These are phyloP conservation scores for Sarocladium strictum DNA, from an alignment of 2,329 filamentous ascomycete species.

Conservation along the genomic window DNA sequence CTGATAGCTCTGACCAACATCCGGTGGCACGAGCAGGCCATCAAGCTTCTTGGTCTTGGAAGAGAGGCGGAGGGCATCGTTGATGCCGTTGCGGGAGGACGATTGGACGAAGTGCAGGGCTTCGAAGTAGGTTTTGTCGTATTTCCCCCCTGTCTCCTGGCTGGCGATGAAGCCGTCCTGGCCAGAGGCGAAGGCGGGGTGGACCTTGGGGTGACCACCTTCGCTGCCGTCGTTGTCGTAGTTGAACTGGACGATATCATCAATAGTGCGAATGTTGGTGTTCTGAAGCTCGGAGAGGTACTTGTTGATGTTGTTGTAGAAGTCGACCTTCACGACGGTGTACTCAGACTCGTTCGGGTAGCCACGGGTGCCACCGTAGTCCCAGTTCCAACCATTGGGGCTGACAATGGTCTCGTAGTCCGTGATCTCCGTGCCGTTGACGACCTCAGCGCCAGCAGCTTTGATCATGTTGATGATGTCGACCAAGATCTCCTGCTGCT, in stretches of 20 bases:
- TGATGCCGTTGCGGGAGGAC: conserved; percentile 60
- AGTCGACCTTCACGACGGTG: conserved; percentile 65
- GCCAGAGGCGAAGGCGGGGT: conserved; percentile 60
- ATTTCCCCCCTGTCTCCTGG: conserved; percentile 51
- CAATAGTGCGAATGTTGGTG: conserved; percentile 51
- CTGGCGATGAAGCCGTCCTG: conserved; percentile 67
- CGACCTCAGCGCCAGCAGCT: conserved; percentile 56
- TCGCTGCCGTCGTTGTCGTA: conserved; percentile 58
- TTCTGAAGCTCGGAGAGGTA: conserved; percentile 60
- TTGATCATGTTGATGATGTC: conserved; percentile 44
- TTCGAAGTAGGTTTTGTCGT: conserved; percentile 60
- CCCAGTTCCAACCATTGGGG: conserved; percentile 69
- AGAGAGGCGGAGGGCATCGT: conserved; percentile 50
- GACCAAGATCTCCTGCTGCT: conserved; percentile 49
- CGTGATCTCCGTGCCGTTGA: conserved; percentile 65
- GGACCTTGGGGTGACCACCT: conserved; percentile 51
- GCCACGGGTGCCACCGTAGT: conserved; percentile 56
- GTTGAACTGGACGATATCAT: conserved; percentile 63
- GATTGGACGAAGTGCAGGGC: conserved; percentile 57
- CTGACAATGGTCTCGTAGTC: conserved; percentile 56
- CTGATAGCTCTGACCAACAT: conserved; percentile 62
- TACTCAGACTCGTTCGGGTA: conserved; percentile 69
- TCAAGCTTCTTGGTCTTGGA: conserved; percentile 42
- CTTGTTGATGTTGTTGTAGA: conserved; percentile 54
- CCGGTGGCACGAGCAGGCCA: conserved; percentile 61